These are phyloP conservation scores for Drechslerella coelobrocha DNA, from an alignment of 2,329 filamentous ascomycete genomes.

Conservation along the genomic window DNA sequence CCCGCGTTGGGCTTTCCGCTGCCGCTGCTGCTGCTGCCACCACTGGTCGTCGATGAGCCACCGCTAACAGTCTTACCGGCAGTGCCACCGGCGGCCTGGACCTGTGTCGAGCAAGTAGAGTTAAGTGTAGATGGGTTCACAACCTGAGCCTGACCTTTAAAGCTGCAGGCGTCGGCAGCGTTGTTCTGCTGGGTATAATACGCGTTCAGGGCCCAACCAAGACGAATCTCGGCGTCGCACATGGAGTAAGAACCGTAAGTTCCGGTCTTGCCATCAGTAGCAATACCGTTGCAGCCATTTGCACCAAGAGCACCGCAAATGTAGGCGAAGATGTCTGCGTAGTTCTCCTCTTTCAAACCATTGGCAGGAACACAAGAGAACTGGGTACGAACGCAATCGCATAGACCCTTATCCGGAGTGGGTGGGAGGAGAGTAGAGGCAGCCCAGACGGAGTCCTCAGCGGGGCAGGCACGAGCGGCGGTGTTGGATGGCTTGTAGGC, in stretches of 20 bases:
- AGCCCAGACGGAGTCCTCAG: constrained; percentile 70
- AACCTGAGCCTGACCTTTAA: constrained; percentile 69
- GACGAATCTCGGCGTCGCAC: constrained; percentile 74
- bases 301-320: constrained; percentile 67
- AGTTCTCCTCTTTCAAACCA: constrained; percentile 66
- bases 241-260: constrained; percentile 79
- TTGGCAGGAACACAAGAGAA: constrained; percentile 73
- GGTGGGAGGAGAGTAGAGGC: constrained; percentile 77
- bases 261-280: constrained; percentile 70
- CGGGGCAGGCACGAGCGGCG: constrained; percentile 73
- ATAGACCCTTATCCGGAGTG: constrained; percentile 77
- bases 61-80: constrained; percentile 67
- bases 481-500: constrained; percentile 78
- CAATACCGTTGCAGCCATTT: constrained; percentile 71
- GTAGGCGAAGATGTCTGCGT: constrained; percentile 73
- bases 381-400: constrained; percentile 81
- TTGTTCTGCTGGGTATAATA: constrained; percentile 68
- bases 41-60: constrained; percentile 59
- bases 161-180: constrained; percentile 70
- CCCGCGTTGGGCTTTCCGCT: constrained; percentile 57
- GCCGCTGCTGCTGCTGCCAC: constrained; percentile 56
- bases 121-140: constrained; percentile 60
- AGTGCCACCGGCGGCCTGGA: constrained; percentile 68
- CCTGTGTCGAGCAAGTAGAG: constrained; percentile 65
- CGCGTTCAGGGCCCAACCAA: constrained; percentile 74